A percentile compares a stretch with the other conserved stretches of the same genome.
These are phyloP conservation scores for Reticulascus tulasneorum DNA, from an alignment of 2,329 filamentous ascomycete species.

Conservation along the genomic window DNA sequence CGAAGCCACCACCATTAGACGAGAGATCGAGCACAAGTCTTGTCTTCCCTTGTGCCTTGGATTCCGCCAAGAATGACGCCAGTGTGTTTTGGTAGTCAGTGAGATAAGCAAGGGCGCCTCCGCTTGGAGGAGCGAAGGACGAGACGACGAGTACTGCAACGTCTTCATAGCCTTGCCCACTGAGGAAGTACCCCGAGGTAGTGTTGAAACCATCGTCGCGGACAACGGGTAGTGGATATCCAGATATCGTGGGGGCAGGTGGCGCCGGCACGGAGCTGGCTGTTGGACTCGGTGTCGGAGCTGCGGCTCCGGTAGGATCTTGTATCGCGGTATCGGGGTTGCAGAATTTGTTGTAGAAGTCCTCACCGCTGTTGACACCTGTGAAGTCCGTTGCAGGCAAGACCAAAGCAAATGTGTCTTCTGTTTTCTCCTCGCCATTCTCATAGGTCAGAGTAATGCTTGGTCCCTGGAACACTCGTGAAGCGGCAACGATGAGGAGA, in stretches of 20 bases:
- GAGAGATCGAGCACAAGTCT: conserved; percentile 58
- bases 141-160: conserved; percentile 27
- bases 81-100: conserved; percentile 26
- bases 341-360: conserved; percentile 31
- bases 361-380: conserved; percentile 26
- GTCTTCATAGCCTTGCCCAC: conserved; percentile 28
- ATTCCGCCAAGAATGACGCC: conserved; percentile 18
- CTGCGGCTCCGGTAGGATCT: too few species aligned
- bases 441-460: conserved; percentile 28
- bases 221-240: conserved; percentile 26
- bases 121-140: conserved; percentile 18
- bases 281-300: not conserved
- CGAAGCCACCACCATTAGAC: conserved; percentile 55
- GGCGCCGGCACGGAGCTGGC: conserved; percentile 3
- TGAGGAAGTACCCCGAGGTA: conserved; percentile 30
- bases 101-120: conserved; percentile 19
- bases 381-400: conserved; percentile 22
- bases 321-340: conserved; percentile 20
- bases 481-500: conserved; percentile 18
- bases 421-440: conserved; percentile 23
- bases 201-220: conserved; percentile 21
- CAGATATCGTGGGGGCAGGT: conserved; percentile 12
- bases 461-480: conserved; percentile 22
- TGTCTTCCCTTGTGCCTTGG: conserved; percentile 47
- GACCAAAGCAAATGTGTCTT: conserved; percentile 21